Conservation (phyloP, 2,329 filamentous ascomycete species). For the Hirsutella rhossiliensis region DNA sequence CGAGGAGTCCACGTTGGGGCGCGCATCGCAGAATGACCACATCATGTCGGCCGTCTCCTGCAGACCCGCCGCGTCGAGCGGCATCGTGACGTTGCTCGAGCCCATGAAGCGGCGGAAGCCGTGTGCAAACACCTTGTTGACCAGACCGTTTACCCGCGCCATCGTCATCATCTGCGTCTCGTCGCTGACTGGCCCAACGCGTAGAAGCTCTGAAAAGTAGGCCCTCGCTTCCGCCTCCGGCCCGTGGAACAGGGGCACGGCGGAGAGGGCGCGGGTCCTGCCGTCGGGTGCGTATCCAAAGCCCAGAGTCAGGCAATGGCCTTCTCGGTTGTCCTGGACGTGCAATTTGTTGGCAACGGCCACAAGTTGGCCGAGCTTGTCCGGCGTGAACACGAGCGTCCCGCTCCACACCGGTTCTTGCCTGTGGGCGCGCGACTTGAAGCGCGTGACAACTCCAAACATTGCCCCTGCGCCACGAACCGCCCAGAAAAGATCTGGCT, state of each 20-base stretch:
- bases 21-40: neutral
- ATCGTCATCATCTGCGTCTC: neutral
- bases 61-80: neutral
- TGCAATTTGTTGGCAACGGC: slow-evolving; percentile 17
- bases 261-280: neutral
- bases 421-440: neutral
- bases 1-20: neutral
- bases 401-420: slow-evolving; percentile 10
- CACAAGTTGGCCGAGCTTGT: slow-evolving; percentile 15
- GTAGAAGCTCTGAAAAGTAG: neutral
- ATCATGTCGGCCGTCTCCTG: neutral
- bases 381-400: slow-evolving; percentile 11
- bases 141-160: neutral
- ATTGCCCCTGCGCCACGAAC: slow-evolving; percentile 27
- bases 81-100: neutral
- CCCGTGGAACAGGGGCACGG: neutral
- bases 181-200: neutral
- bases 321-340: slow-evolving; percentile 7
- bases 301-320: neutral
- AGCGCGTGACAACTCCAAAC: slow-evolving; percentile 18
- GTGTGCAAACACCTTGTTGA: neutral
- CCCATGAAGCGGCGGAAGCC: neutral
- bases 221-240: neutral
- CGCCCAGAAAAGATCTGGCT: slow-evolving; percentile 30
- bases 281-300: neutral